Evolutionary conservation across 495 filamentous ascomycete species (phyloP), one percentile per base, ranked within the genome.

Genomic region (Lepidopterella palustris): DNA sequence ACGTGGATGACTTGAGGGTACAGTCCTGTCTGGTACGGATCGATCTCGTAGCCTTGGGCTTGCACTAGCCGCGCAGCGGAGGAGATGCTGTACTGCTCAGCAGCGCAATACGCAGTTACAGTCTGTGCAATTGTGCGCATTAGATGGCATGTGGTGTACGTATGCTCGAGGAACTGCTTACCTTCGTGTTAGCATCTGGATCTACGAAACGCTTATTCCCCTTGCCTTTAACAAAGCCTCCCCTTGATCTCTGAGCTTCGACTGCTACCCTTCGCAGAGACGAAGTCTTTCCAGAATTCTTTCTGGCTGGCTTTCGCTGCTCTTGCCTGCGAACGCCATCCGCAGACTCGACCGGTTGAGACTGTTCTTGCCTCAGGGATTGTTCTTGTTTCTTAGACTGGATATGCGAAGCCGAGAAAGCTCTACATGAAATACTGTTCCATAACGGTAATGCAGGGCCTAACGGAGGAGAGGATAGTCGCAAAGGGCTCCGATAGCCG

Each of bases 71-170:
- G 81, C 53, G 83, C 79, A 3, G 89, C 88, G 53, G 77, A 74
- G 63, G 82, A 78, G 74, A 96, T 87, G 65, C 93, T 79, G 73
- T 93, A 96, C 67, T 87, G 84, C 69, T 95, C 90, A 21, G 91
- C 89, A 2, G 89, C 84, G 64, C 89, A 91, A 65, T 90, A 86
- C 2, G 91, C 91, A 27, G 83, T 89, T 39, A 96, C 84, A 55
- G 77, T 81, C 74, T 87, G 47, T 8, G 27, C 50, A 20, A 24
- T 15, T 27, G 40, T 39, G 18, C 20, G 39, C 26, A 25, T 50
- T 50, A 50, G 18, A 11, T 50, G 51, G 40, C 20, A n/a, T 48
- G 23, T 6, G 10, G 10, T 24, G 21, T 29, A 24, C 20, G 1
- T 15, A 25, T 23, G 6, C 27, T 20, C n/a, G 48, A 21, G 0